phyloP scores from a whole-genome alignment of 805 yeast species.

The Candida qinlingensis region DNA sequence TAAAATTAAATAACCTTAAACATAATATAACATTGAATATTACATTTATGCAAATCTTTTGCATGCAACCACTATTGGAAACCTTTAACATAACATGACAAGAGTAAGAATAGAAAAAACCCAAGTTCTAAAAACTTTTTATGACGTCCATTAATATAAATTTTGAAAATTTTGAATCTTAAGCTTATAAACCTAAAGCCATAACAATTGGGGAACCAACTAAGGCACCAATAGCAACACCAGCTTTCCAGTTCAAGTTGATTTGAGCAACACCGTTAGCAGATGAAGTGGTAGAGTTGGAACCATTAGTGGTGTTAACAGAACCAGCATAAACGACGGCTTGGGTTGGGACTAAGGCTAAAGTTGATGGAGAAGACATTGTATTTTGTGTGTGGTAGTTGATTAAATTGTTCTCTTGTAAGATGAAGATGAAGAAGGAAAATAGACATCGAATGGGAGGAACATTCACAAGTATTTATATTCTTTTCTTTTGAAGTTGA shows the following conservation, averaged over 20 bases:
- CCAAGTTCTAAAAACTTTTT: not conserved
- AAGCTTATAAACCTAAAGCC: constrained; percentile 24
- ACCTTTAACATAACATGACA: not conserved
- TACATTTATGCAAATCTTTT: not conserved
- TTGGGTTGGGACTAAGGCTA: constrained; percentile 24
- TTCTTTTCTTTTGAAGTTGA: not conserved
- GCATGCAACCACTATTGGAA: not conserved
- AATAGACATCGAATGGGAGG: not conserved
- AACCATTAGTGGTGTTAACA: constrained; percentile 13
- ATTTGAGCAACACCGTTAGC: constrained; percentile 29
- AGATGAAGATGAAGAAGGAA: constrained; percentile 2
- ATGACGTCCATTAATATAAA: not conserved
- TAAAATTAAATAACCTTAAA: too few species aligned
- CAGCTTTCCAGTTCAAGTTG: constrained; percentile 36
- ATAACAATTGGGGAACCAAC: constrained; percentile 34
- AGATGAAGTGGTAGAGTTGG: constrained; percentile 14
- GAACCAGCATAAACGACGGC: constrained; percentile 25
- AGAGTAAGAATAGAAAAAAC: not conserved
- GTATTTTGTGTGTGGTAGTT: not conserved
- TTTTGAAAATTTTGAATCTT: not conserved
- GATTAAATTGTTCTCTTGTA: not conserved
- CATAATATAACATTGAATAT: too few species aligned
- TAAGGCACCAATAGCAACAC: constrained; percentile 33
- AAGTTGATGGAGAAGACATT: constrained; percentile 20
- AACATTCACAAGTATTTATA: constrained; percentile 1